phyloP scores from a whole-genome alignment of 495 filamentous ascomycete genomes.

The Saxophila tyrrhenica region DNA sequence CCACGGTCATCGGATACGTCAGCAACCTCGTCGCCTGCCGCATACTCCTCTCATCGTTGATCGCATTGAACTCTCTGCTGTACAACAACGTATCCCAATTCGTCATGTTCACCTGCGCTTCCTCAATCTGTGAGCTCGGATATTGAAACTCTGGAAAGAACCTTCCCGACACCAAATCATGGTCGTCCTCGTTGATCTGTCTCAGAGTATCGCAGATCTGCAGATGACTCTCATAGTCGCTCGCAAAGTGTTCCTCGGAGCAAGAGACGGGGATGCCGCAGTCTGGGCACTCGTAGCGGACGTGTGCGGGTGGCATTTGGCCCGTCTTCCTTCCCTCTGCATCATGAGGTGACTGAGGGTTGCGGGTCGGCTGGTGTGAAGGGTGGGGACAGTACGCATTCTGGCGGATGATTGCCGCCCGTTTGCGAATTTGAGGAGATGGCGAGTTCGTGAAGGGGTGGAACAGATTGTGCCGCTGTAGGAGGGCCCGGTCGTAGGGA shows the following conservation, averaged over 20 bases:
- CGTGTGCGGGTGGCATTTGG: conserved; percentile 58
- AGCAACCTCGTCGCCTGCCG: conserved; percentile 83
- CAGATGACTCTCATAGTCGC: conserved; percentile 85
- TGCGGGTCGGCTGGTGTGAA: conserved; percentile 58
- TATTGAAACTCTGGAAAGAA: conserved; percentile 93
- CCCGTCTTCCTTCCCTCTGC: conserved; percentile 47
- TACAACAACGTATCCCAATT: conserved; percentile 98
- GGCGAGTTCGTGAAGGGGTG: conserved; percentile 84
- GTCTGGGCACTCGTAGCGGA: conserved; percentile 89
- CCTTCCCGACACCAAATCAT: conserved; percentile 80
- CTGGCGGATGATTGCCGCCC: conserved; percentile 79
- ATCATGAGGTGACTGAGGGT: conserved; percentile 47
- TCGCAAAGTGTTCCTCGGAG: conserved; percentile 84
- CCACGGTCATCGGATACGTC: conserved; percentile 88
- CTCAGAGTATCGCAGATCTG: conserved; percentile 83
- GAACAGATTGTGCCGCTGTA: conserved; percentile 77
- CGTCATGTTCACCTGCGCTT: conserved; percentile 88
- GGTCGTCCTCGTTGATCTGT: conserved; percentile 95
- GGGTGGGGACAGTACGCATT: conserved; percentile 89
- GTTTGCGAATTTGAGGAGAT: conserved; percentile 65
- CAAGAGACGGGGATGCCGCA: conserved; percentile 92
- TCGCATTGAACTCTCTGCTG: conserved; percentile 73
- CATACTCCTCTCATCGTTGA: conserved; percentile 77
- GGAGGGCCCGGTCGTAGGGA: conserved; percentile 31
- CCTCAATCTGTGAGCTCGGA: conserved; percentile 68